Conservation (phyloP, 2,329 filamentous ascomycete species). For the Parascedosporium putredinis region DNA sequence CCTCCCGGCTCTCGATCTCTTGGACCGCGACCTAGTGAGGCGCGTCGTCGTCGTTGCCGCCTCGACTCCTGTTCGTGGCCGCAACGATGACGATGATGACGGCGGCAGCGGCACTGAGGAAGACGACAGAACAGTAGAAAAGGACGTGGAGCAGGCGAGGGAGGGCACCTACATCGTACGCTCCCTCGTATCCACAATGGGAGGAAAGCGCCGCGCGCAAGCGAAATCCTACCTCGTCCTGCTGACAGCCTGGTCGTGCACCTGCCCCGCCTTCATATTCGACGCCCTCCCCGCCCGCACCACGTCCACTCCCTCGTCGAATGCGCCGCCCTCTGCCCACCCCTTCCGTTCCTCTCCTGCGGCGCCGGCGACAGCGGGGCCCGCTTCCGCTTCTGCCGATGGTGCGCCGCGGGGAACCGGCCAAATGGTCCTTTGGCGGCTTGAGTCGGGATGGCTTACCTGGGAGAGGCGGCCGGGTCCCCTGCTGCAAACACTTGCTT, state of each 20-base stretch:
- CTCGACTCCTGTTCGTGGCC: no score
- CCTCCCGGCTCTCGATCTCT: conserved; percentile 74
- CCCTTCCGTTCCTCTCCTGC: no score
- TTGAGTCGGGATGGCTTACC: conserved; percentile 26
- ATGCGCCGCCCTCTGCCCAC: no score
- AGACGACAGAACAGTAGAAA: not conserved
- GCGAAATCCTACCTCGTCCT: conserved; percentile 55
- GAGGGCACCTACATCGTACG: conserved; percentile 46
- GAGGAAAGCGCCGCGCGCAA: not conserved
- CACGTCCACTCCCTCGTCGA: not conserved
- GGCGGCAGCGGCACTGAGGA: no score
- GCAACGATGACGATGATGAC: no score
- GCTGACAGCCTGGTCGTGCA: conserved; percentile 74
- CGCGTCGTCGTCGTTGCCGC: conserved; percentile 35
- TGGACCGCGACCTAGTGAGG: conserved; percentile 67
- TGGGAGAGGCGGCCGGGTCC: conserved; percentile 25
- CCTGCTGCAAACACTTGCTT: conserved; percentile 80
- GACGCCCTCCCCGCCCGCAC: conserved; percentile 46
- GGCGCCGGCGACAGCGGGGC: no score
- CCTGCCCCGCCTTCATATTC: conserved; percentile 75
- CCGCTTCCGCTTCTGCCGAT: no score
- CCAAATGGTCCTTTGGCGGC: conserved; percentile 39
- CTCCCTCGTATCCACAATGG: conserved; percentile 36
- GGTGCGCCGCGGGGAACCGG: not conserved
- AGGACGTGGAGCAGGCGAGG: not conserved